Evolutionary conservation across 495 filamentous ascomycete genomes (phyloP).

Genomic region (Xylaria bambusicola): DNA sequence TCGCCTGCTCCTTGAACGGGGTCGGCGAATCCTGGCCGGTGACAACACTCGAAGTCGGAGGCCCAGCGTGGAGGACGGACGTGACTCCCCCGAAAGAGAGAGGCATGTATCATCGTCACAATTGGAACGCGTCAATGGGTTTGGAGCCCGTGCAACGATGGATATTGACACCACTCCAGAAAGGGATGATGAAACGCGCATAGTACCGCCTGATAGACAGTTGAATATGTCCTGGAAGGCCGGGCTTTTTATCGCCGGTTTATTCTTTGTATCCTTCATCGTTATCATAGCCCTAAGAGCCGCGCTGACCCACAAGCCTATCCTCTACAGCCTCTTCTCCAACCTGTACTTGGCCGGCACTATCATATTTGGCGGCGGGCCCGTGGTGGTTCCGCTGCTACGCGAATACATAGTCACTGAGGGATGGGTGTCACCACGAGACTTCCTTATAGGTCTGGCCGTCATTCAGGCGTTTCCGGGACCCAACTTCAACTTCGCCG

Average conservation of each 20-base stretch:
- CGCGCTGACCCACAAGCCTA: constrained; percentile 43
- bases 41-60: not conserved
- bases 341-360: constrained; percentile 88
- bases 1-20: too few relatives aligned
- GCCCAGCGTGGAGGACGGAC: too few relatives aligned
- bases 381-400: constrained; percentile 80
- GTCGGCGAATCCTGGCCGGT: not conserved
- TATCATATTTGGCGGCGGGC: constrained; percentile 85
- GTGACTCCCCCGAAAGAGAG: too few relatives aligned
- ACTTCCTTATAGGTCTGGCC: constrained; percentile 82
- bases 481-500: constrained; percentile 87
- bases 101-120: too few relatives aligned
- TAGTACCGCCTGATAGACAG: constrained; percentile 43
- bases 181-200: constrained; percentile 36
- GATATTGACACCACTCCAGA: constrained; percentile 14
- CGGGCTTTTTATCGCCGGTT: constrained; percentile 49
- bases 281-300: constrained; percentile 61
- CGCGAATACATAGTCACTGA: constrained; percentile 77
- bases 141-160: not conserved
- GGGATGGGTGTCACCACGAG: constrained; percentile 75
- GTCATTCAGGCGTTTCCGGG: constrained; percentile 83
- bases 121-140: too few relatives aligned
- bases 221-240: constrained; percentile 47
- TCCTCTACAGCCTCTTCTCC: constrained; percentile 66
- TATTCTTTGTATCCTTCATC: constrained; percentile 64